Evolutionary conservation across 352 stramenopile species (phyloP).

Genomic region (Lagenidium giganteum): DNA sequence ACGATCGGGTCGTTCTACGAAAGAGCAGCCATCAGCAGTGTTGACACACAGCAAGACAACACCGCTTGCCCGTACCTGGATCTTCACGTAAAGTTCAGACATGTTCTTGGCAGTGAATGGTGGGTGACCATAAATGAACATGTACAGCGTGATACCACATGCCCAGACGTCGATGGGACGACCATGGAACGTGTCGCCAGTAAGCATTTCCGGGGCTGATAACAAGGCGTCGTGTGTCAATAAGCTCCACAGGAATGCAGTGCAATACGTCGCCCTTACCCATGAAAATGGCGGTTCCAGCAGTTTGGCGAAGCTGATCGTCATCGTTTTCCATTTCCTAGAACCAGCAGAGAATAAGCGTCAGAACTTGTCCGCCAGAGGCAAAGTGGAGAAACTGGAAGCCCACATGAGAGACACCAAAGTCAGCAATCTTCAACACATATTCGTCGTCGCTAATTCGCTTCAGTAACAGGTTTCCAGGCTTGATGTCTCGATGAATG

Average conservation of each 20-base stretch:
- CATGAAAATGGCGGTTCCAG: constrained; percentile 75
- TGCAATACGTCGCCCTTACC: too few relatives aligned
- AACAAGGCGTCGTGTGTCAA: too few relatives aligned
- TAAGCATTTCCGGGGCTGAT: constrained; percentile 77
- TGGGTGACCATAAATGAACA: constrained; percentile 93
- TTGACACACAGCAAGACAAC: too few relatives aligned
- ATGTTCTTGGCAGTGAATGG: constrained; percentile 91
- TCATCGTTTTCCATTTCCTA: constrained; percentile 76
- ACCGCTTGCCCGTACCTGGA: constrained; percentile 79
- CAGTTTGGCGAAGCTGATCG: constrained; percentile 65
- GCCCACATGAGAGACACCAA: constrained; percentile 69
- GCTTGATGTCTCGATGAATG: constrained; percentile 82
- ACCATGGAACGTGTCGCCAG: constrained; percentile 66
- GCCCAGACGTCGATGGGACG: constrained; percentile 93
- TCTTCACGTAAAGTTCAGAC: constrained; percentile 90
- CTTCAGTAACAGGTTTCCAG: constrained; percentile 72
- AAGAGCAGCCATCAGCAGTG: too few relatives aligned
- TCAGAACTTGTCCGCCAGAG: background rate
- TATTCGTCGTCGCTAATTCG: constrained; percentile 41
- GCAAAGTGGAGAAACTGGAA: background rate
- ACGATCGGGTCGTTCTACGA: constrained; percentile 68
- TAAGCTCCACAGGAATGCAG: background rate
- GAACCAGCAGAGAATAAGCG: too few relatives aligned
- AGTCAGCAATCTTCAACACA: constrained; percentile 79
- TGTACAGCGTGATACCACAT: constrained; percentile 94